Conservation (phyloP, 108 stramenopile genomes). For the Chaetoceros muelleri region DNA sequence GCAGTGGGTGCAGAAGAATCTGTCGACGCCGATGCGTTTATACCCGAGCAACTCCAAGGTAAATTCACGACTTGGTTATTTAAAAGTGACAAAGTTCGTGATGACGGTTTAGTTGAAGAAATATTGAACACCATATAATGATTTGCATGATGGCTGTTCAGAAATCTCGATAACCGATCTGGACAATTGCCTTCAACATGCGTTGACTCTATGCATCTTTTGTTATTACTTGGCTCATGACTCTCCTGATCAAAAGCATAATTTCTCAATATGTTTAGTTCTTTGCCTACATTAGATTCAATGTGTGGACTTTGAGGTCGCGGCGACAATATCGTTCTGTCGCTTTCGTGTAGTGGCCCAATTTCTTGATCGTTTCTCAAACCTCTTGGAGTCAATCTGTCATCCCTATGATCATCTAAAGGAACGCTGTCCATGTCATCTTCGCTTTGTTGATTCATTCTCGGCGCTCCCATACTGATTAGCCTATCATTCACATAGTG, state of each 20-base stretch:
- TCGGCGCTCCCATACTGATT: neutral
- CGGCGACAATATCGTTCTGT: neutral
- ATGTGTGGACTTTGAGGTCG: neutral
- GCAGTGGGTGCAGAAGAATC: neutral
- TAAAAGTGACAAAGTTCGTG: conserved; percentile 35
- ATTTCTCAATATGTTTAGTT: neutral
- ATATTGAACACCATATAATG: conserved; percentile 47
- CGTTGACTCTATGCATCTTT: conserved; percentile 5
- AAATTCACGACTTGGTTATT: conserved; percentile 53
- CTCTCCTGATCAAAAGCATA: neutral
- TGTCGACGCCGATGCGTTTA: conserved; percentile 11
- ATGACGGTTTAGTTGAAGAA: conserved; percentile 37
- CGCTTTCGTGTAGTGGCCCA: neutral
- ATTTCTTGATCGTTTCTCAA: too few species aligned
- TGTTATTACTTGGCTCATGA: neutral
- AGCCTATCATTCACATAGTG: neutral
- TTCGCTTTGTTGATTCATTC: neutral
- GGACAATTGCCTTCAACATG: conserved; percentile 33
- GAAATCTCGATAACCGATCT: conserved; percentile 26
- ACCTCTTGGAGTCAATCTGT: too few species aligned
- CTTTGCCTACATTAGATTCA: neutral
- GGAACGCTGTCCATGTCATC: neutral
- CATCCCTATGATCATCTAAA: too few species aligned
- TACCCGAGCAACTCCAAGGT: conserved; percentile 40
- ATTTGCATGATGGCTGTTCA: conserved; percentile 35